Evolutionary conservation across 192 early-diverging fungal genomes (phyloP).

Genomic region (Backusella circina): DNA sequence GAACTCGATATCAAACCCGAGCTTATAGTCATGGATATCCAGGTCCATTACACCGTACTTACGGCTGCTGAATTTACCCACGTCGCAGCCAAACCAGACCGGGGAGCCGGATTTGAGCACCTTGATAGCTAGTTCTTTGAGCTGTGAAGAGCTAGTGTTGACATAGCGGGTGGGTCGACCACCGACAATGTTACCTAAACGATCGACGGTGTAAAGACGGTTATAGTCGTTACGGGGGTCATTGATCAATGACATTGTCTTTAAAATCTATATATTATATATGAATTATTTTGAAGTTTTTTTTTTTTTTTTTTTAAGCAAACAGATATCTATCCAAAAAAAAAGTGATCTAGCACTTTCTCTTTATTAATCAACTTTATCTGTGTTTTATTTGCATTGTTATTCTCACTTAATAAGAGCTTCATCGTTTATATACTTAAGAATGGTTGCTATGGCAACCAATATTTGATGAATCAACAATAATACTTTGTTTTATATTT

Average conservation of each 20-base stretch:
- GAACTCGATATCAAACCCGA: constrained; percentile 62
- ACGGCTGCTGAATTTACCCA: constrained; percentile 58
- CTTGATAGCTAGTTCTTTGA: constrained; percentile 58
- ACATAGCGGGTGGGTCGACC: constrained; percentile 66
- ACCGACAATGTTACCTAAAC: constrained; percentile 69
- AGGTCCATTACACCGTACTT: constrained; percentile 60
- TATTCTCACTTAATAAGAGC: no score
- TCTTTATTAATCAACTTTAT: no score
- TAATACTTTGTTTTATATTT: no score
- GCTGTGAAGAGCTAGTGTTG: constrained; percentile 49
- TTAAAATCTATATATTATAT: constrained; percentile 40
- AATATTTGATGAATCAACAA: no score
- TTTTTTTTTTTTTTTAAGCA: neutral
- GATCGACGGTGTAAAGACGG: constrained; percentile 66
- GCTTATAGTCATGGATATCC: constrained; percentile 58
- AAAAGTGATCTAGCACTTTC: no score
- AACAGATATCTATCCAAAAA: no score
- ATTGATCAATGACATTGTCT: constrained; percentile 66
- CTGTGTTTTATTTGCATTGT: no score
- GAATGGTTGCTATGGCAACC: no score
- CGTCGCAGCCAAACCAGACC: constrained; percentile 79
- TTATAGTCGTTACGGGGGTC: constrained; percentile 67
- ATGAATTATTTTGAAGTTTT: neutral
- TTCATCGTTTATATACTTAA: no score
- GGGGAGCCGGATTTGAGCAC: constrained; percentile 59